Percentiles rank a stretch among this genome's conserved stretches.
Evolutionary conservation across 78 protist genomes (phyloP).

Genomic region (Salpingoeca rosetta): DNA sequence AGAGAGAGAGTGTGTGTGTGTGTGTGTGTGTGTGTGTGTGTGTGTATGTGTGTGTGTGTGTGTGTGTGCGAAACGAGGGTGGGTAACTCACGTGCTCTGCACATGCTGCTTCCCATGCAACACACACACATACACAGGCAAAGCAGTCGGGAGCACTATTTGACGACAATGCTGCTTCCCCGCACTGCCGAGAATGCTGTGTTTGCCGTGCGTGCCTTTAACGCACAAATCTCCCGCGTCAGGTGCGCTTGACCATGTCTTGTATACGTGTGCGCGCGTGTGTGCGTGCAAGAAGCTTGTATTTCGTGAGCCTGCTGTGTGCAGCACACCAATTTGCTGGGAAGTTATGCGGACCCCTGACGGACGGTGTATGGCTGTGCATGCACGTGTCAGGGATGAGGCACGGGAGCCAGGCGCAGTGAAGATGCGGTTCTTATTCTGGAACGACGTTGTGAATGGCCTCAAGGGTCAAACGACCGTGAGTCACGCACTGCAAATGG

Average conservation of each 20-base stretch:
- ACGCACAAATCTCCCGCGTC: too few relatives aligned
- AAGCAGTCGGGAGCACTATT: neutral
- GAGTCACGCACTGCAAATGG: neutral
- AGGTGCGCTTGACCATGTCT: too few relatives aligned
- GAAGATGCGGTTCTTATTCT: neutral
- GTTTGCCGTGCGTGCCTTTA: neutral
- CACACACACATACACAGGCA: neutral
- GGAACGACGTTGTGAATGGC: neutral
- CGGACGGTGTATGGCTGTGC: neutral
- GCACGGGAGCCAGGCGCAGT: neutral
- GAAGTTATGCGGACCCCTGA: neutral
- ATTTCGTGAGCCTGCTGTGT: neutral
- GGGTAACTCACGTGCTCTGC: neutral
- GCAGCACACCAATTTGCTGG: neutral
- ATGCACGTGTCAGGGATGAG: neutral
- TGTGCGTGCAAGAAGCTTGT: neutral
- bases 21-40: too few relatives aligned
- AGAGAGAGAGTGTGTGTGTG: too few relatives aligned
- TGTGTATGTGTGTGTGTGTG: too few relatives aligned
- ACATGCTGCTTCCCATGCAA: neutral
- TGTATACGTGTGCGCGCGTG: neutral
- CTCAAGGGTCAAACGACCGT: neutral
- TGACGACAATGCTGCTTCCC: neutral
- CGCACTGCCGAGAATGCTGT: neutral
- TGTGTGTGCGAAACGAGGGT: too few relatives aligned